Evolutionary conservation across 495 filamentous ascomycete genomes (phyloP), one percentile per base, ranked within the genome.

Genomic region (Cercophora samala): DNA sequence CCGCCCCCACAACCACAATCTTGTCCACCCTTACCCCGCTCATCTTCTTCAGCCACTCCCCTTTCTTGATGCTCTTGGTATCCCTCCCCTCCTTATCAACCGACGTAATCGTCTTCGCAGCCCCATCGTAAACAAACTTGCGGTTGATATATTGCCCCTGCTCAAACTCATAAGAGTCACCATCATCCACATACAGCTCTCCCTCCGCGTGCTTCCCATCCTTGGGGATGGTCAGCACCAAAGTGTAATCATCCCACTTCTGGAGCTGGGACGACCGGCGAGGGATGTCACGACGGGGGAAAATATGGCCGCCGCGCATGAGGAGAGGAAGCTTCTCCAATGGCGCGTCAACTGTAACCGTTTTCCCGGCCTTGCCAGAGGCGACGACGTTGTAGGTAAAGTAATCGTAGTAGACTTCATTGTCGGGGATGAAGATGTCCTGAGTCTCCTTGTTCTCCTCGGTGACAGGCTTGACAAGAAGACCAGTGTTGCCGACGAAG

Each of bases 181-280:
- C 96, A 70, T 99, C 95, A 72, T 98, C 95, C 60, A 96, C 80
- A 71, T 98, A 99, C 26, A 99, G 79, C 4, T 87, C 86, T 26
- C 95, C 95, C 61, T 91, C 87, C 0, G 95, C 93, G 15, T 25
- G 52, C 62, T 86, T 83, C 56, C 88, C 88, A 37, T 87, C 82
- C 72, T 88, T 86, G 69, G 85, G 80, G n/a, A 97, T 79, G 1
- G 88, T 85, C 4, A 98, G 81, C 51, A 98, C 87, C 2, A 99
- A 85, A 9, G 95, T 98, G 78, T 96, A 97, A 5, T 94, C 93
- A 74, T 99, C 95, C 79, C 86, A 96, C 71, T 86, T 89, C 96
- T 98, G 97, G 9, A 97, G 81, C 5, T 90, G 90, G 64, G 87
- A 90, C 69, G 90, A 93, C 62, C 93, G 87, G 54, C 95, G 87